Evolutionary conservation across 495 filamentous ascomycete species (phyloP).

Genomic region (Annulohypoxylon moriforme): DNA sequence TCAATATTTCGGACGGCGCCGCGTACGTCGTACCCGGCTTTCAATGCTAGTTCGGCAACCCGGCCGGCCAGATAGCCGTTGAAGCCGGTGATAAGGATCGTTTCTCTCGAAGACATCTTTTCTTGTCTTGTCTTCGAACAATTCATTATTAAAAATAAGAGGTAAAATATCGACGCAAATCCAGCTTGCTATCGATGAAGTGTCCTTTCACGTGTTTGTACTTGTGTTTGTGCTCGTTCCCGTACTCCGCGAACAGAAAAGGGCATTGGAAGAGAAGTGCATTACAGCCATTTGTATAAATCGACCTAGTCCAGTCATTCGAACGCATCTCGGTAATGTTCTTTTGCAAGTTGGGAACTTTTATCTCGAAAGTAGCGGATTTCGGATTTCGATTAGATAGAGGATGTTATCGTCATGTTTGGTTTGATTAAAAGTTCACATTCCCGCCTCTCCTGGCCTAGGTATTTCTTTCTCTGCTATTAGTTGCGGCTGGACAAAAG

Average conservation of each 20-base stretch:
- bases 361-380: not conserved
- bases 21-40: conserved; percentile 75
- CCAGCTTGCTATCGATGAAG: conserved; percentile 24
- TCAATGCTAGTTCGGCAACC: conserved; percentile 62
- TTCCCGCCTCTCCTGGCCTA: not conserved
- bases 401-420: not conserved
- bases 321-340: conserved; percentile 9
- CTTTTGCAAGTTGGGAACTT: conserved; percentile 24
- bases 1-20: conserved; percentile 74
- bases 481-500: conserved; percentile 37
- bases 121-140: not conserved
- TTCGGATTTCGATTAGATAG: conserved; percentile 4
- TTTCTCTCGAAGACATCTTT: conserved; percentile 45
- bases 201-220: conserved; percentile 2
- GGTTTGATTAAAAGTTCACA: conserved; percentile 6
- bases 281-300: conserved; percentile 25
- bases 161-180: conserved; percentile 7
- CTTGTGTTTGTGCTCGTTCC: not conserved
- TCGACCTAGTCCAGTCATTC: not conserved
- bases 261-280: not conserved
- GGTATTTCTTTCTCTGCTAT: not conserved
- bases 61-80: conserved; percentile 53
- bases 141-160: not conserved
- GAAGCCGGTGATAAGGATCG: conserved; percentile 54
- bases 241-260: not conserved